Conservation (phyloP, 2,329 filamentous ascomycete genomes). For the Endocalyx cinctus region DNA sequence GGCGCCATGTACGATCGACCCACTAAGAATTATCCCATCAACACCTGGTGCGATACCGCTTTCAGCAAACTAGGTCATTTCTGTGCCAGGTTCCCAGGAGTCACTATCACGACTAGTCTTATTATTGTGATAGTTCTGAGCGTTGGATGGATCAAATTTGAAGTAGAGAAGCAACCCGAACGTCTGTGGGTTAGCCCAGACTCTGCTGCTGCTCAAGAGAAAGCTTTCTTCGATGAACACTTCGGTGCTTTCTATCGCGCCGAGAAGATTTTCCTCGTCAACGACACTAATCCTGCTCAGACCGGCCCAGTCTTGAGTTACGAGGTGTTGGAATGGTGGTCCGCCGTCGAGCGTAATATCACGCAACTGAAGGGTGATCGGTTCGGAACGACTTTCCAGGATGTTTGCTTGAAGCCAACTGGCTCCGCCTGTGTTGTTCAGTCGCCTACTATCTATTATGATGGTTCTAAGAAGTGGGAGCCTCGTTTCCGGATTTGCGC, state of each 20-base stretch:
- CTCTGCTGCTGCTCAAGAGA: slow-evolving; percentile 86
- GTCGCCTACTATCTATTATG: slow-evolving; percentile 86
- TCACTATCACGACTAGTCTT: slow-evolving; percentile 76
- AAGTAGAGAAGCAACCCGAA: slow-evolving; percentile 87
- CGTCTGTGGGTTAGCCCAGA: slow-evolving; percentile 95
- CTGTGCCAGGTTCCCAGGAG: slow-evolving; percentile 76
- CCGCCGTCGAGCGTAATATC: slow-evolving; percentile 78
- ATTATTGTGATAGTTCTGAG: slow-evolving; percentile 74
- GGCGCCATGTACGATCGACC: slow-evolving; percentile 75
- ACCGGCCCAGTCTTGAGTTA: slow-evolving; percentile 79
- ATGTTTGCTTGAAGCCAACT: slow-evolving; percentile 92
- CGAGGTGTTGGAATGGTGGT: slow-evolving; percentile 90
- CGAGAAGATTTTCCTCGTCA: slow-evolving; percentile 90
- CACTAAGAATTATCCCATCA: slow-evolving; percentile 74
- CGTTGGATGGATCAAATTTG: slow-evolving; percentile 81
- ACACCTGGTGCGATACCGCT: slow-evolving; percentile 72
- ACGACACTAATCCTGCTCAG: slow-evolving; percentile 64
- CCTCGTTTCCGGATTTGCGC: slow-evolving; percentile 68
- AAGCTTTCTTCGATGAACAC: slow-evolving; percentile 85
- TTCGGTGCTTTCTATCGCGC: slow-evolving; percentile 96
- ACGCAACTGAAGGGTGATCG: slow-evolving; percentile 65
- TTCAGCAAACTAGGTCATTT: slow-evolving; percentile 77
- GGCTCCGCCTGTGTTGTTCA: slow-evolving; percentile 88
- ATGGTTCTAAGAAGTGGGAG: slow-evolving; percentile 65
- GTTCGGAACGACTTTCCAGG: slow-evolving; percentile 65